Conservation (phyloP, 805 yeast genomes). For the Pichia heedii region DNA sequence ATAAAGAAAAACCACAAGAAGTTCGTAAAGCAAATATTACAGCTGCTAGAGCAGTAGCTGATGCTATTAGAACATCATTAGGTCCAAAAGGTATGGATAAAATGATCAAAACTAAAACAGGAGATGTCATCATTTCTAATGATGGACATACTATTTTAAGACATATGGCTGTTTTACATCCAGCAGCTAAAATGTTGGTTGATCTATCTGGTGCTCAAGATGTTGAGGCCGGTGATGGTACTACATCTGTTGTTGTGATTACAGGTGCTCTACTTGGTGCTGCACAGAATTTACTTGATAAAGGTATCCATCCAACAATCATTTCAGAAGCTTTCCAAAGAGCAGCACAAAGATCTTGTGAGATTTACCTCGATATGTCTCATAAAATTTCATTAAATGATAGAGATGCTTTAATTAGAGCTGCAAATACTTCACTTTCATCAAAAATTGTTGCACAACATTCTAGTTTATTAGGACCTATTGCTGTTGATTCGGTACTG, state of each 20-base stretch:
- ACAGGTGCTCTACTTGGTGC: constrained; percentile 94
- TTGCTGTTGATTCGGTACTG: constrained; percentile 89
- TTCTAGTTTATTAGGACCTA: constrained; percentile 76
- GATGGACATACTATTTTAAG: constrained; percentile 96
- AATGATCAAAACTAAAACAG: constrained; percentile 90
- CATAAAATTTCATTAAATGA: constrained; percentile 71
- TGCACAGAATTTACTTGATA: constrained; percentile 79
- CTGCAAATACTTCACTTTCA: constrained; percentile 89
- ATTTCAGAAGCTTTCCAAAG: constrained; percentile 90
- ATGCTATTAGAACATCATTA: constrained; percentile 87
- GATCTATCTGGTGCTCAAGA: constrained; percentile 98
- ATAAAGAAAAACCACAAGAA: constrained; percentile 92
- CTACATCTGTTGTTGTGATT: constrained; percentile 92
- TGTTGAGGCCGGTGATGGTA: constrained; percentile 99
- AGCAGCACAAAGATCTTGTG: constrained; percentile 77
- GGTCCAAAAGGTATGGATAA: constrained; percentile 99
- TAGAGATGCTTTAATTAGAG: constrained; percentile 74
- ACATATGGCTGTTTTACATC: constrained; percentile 98
- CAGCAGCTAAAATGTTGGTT: constrained; percentile 95
- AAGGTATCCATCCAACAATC: constrained; percentile 92
- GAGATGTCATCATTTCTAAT: constrained; percentile 89
- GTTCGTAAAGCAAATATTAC: constrained; percentile 81
- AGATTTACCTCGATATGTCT: constrained; percentile 77
- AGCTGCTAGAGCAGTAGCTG: constrained; percentile 93
- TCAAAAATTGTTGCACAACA: constrained; percentile 95